These are phyloP conservation scores for Neostapfia colusana DNA, from an alignment of 176 grass and related monocot genomes.

Conservation along the genomic window DNA sequence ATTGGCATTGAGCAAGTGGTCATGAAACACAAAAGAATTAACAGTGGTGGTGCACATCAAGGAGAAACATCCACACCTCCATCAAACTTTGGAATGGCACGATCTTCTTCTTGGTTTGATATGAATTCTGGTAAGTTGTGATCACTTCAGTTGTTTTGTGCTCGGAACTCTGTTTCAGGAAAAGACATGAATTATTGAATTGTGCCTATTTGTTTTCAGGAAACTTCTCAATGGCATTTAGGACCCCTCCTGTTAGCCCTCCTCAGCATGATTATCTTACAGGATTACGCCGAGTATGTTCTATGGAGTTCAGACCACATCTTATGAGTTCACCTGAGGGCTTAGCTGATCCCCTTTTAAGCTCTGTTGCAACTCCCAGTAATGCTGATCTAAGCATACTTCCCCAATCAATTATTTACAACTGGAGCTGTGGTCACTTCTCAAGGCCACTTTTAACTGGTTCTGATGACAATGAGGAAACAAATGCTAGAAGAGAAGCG, in stretches of 20 bases:
- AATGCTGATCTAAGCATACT: slow-evolving; percentile 55
- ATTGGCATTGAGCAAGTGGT: slow-evolving; percentile 84
- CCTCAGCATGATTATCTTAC: slow-evolving; percentile 86
- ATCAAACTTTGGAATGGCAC: slow-evolving; percentile 76
- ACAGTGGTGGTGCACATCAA: slow-evolving; percentile 50
- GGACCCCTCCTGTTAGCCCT: slow-evolving; percentile 95
- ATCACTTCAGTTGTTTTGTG: slow-evolving; percentile 13
- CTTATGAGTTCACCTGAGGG: slow-evolving; percentile 76
- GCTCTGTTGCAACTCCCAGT: slow-evolving; percentile 46
- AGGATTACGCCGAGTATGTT: slow-evolving; percentile 86
- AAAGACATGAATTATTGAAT: background rate
- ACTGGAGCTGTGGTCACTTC: slow-evolving; percentile 98
- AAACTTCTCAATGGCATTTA: slow-evolving; percentile 71
- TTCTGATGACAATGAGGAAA: slow-evolving; percentile 84
- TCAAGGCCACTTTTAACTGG: slow-evolving; percentile 80
- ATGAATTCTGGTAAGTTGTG: slow-evolving; percentile 79
- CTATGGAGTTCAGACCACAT: slow-evolving; percentile 86
- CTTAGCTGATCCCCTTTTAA: slow-evolving; percentile 76
- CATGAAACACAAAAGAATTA: slow-evolving; percentile 73
- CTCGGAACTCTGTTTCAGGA: background rate
- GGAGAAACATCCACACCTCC: slow-evolving; percentile 65
- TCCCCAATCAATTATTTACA: slow-evolving; percentile 86
- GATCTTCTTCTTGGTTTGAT: slow-evolving; percentile 96
- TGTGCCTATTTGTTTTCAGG: slow-evolving; percentile 51
- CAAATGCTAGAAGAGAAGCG: slow-evolving; percentile 78